Base-by-base conservation (phyloP, 371 early-diverging fungal genomes). In the Umbelopsis sp. region DNA sequence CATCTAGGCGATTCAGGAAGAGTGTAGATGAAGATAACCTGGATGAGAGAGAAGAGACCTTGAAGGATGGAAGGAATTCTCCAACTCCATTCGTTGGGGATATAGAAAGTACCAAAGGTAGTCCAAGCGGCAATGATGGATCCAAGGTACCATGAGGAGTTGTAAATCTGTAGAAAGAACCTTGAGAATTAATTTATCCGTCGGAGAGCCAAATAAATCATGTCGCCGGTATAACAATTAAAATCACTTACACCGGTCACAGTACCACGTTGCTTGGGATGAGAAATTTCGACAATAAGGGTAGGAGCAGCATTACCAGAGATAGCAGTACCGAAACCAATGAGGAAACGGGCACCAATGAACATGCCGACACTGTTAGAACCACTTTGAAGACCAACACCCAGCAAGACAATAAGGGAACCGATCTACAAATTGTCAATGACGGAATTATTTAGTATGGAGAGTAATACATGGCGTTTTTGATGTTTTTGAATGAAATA, bases 51-150 rank as follows among this genome's bases (percentile, higher is more conserved):
- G 64, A 64, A 64, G n/a, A 64, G 24, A 24, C 64, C 64, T 44
- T 64, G 64, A 44, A 64, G 46, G 22, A 64, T 20, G 16, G 64
- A 64, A 64, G 64, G 64, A 24, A 64, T 64, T 45, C 64, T 44
- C 64, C 64, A 64, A 64, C 45, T 45, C 64, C 64, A 64, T 24
- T 44, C 44, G 16, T 22, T 45, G 64, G 64, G 4, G 10, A 64
- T 64, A 16, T 64, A 35, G 64, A 45, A 64, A 38, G 64, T 64
- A 24, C 64, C 64, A 20, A 41, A 64, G 35, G 64, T 64, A 24
- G 29, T 41, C 64, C 64, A 64, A 16, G 64, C 64, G 7, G 64
- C 64, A 29, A 64, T 45, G 38, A 46, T 46, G 9, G 64, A 44
- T 14, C 64, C 64, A 5, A 64, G 64, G 46, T 64, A 64, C 64